Base-by-base conservation (phyloP, 176 grass and related monocot genomes). In the Oryza brachyantha region DNA sequence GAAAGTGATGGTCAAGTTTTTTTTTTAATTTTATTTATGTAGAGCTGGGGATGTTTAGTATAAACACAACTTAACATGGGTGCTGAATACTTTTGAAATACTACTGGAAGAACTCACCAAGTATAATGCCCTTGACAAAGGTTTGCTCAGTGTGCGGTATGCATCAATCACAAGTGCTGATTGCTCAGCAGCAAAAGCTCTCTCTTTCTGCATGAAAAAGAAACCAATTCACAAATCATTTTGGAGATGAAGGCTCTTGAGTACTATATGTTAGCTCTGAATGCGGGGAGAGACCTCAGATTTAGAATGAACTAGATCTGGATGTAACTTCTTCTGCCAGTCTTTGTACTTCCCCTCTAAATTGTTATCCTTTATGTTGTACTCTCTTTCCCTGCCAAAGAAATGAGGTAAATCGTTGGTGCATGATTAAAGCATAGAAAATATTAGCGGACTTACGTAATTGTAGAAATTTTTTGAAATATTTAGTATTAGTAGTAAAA, bases 281-380 rank as follows among this genome's bases (percentile, higher is more conserved):
- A 83, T 50, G 61, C 8, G 52, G 69, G 17, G 11, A 68, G 21
- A 86, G 21, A 97, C 95, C 92, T 98, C 90, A 78, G 90, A 94
- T 84, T 94, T 98, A 54, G 92, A 84, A 92, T 98, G 92, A 72
- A 98, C 95, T 14, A 98, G 72, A 54, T 98, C 95, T 66, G 95
- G 95, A 72, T 98, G 92, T 70, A 98, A 76, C 80, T 94, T 98
- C 90, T 94, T 98, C 74, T 98, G 95, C 95, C 95, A 98, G 45
- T 91, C 88, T 66, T 98, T 98, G 83, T 98, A 98, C 50, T 77
- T 94, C 28, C 82, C 77, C 81, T 93, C 95, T 74, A 98, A 88
- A 79, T 84, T 86, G 67, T 66, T 79, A 48, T 85, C 83, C 66
- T 78, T 83, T 59, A 90, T 81, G 36, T 76, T 68, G 50, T 94